Base-by-base conservation (phyloP, 2,329 filamentous ascomycete genomes). In the Aspergillus sp. region DNA sequence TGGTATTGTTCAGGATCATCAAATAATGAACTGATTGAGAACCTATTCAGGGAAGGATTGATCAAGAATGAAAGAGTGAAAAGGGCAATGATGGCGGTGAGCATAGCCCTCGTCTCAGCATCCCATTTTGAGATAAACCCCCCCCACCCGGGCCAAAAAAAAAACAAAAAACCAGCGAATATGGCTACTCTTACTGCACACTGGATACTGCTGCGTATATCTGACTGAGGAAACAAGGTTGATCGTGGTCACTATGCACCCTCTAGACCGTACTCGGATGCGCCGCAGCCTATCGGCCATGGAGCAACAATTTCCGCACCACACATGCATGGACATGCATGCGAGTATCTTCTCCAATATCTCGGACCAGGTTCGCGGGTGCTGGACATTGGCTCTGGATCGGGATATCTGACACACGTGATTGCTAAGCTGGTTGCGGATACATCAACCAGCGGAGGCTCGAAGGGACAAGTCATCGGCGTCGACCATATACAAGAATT, bases 171-270 rank as follows among this genome's bases (percentile, higher is more conserved):
- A 13, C 27, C 7, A 45, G 15, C 15, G 27, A 22, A 13, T 20
- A 9, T 30, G 27, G 27, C 3, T 11, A 30, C 27, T 30, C 27
- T 11, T 11, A 30, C 7, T 12, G 9, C 13, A 39, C 9, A 7
- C 19, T 12, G 19, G 12, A 19, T 34, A 9, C 34, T 42, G 4
- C 6, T 11, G 44, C 44, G 41, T 15, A 17, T 47, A 3, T 46
- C 60, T 69, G 27, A 65, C 56, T 33, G 22, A 40, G 34, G 17
- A 20, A 30, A 45, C 8, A 64, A 92, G 88, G 91, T 98, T 70
- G 93, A 99, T 75, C 86, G 95, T 61, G 92, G 85, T 0, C 85
- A 98, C 75, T 98, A 93, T 76, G 84, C 89, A 13, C 89, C 90
- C 3, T 69, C 75, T 0, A 73, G 73, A 9, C 86, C 95, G 3